Percentiles rank a stretch among this genome's conserved stretches.
Conservation (phyloP, 805 yeast genomes). For the Komagataella populi region DNA sequence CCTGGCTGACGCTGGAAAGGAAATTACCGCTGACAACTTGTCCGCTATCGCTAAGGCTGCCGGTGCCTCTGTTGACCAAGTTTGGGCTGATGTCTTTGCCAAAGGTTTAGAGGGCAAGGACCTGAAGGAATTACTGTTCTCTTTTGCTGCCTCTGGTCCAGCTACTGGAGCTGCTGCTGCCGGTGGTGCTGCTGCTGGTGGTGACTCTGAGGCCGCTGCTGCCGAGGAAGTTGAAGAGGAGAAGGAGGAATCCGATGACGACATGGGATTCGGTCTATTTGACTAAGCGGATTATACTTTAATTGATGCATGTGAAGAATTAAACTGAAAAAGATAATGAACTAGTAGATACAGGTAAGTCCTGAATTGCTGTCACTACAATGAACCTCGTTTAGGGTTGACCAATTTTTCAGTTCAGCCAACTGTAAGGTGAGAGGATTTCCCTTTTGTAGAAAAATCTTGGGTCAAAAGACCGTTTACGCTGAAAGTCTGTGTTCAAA, state of each 20-base stretch:
- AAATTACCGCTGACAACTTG: conserved; percentile 72
- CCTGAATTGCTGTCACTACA: background rate
- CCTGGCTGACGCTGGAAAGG: conserved; percentile 94
- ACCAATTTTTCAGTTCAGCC: background rate
- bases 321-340: too few relatives aligned
- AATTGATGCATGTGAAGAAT: background rate
- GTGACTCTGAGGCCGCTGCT: conserved; percentile 51
- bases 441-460: background rate
- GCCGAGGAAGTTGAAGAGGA: conserved; percentile 39
- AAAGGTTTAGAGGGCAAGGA: conserved; percentile 79
- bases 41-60: conserved; percentile 70
- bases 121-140: conserved; percentile 56
- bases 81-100: conserved; percentile 84
- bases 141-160: conserved; percentile 62
- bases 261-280: conserved; percentile 93
- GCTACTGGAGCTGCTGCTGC: conserved; percentile 59
- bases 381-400: background rate
- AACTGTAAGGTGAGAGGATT: background rate
- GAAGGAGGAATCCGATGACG: conserved; percentile 52
- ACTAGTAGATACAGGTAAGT: background rate
- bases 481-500: background rate
- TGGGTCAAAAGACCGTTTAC: background rate
- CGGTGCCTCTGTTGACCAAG: conserved; percentile 64
- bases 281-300: conserved; percentile 34
- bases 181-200: conserved; percentile 47